phyloP scores from a whole-genome alignment of 2,329 filamentous ascomycete species.

The Rutstroemia sp. region DNA sequence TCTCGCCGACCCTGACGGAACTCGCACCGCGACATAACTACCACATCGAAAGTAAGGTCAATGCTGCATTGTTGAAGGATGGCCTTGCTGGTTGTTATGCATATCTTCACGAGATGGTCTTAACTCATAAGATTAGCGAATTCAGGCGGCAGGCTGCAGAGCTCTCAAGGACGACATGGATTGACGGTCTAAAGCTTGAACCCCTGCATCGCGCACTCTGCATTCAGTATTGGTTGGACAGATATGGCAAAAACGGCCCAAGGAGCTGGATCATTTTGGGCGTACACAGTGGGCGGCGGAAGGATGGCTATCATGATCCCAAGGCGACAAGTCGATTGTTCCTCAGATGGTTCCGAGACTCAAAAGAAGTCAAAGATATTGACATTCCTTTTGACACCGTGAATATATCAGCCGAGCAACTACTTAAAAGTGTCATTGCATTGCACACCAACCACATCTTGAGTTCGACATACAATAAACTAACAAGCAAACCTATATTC shows the following conservation, averaged over 20 bases:
- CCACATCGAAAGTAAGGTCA: constrained; percentile 64
- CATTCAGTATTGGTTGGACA: constrained; percentile 82
- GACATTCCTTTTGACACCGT: constrained; percentile 60
- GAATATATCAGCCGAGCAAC: constrained; percentile 63
- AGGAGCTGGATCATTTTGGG: constrained; percentile 93
- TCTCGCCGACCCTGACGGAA: constrained; percentile 57
- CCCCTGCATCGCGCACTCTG: constrained; percentile 73
- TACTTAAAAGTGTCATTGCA: constrained; percentile 68
- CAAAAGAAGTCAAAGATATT: constrained; percentile 63
- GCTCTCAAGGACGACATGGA: constrained; percentile 66
- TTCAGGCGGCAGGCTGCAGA: constrained; percentile 69
- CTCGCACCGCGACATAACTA: constrained; percentile 57
- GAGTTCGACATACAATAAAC: constrained; percentile 52
- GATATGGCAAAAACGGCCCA: constrained; percentile 45
- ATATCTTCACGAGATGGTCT: constrained; percentile 76
- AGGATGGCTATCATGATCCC: constrained; percentile 34
- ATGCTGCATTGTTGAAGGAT: constrained; percentile 59
- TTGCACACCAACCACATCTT: constrained; percentile 69
- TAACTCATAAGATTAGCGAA: constrained; percentile 86
- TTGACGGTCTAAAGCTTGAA: constrained; percentile 69
- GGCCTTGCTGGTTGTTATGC: constrained; percentile 77
- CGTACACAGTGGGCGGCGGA: constrained; percentile 56
- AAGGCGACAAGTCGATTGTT: constrained; percentile 48
- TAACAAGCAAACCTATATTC: constrained; percentile 55
- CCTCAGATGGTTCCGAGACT: constrained; percentile 78